Evolutionary conservation across 1,139 yeast genomes (phyloP).

Genomic region (Barnettozyma hawaiiensis): DNA sequence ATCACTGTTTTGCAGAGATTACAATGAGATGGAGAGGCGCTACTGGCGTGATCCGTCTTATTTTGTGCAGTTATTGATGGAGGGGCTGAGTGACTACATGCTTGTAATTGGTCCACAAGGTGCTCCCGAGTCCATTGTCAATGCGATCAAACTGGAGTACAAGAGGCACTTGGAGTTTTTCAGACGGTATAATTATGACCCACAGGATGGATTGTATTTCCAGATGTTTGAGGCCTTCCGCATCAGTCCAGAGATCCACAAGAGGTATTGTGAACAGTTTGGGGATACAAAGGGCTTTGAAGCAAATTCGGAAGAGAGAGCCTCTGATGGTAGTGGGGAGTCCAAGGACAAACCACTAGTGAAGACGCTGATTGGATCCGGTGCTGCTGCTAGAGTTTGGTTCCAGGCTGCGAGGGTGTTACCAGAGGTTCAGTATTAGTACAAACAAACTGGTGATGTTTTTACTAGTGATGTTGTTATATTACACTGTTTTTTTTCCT

Average conservation of each 20-base stretch:
- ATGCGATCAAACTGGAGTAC: conserved; percentile 38
- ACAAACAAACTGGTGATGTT: no score
- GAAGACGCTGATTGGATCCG: conserved; percentile 59
- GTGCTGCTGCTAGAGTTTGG: conserved; percentile 63
- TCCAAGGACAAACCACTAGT: conserved; percentile 37
- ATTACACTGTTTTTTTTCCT: no score
- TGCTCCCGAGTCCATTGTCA: conserved; percentile 32
- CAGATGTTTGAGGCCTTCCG: conserved; percentile 58
- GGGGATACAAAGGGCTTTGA: conserved; percentile 35
- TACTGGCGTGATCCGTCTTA: conserved; percentile 64
- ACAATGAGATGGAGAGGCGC: conserved; percentile 44
- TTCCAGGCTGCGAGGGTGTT: conserved; percentile 61
- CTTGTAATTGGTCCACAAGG: conserved; percentile 43
- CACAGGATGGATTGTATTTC: conserved; percentile 53
- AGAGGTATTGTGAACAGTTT: conserved; percentile 48
- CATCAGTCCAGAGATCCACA: conserved; percentile 46
- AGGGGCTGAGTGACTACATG: conserved; percentile 65
- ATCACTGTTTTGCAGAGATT: conserved; percentile 62
- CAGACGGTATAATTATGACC: conserved; percentile 53
- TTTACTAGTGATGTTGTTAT: no score
- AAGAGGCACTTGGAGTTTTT: conserved; percentile 48
- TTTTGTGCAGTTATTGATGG: conserved; percentile 59
- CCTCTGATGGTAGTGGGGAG: conserved; percentile 34
- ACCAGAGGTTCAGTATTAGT: conserved; percentile 27
- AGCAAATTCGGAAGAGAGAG: conserved; percentile 33